These are phyloP conservation scores for Penicillium daleae DNA, from an alignment of 495 filamentous ascomycete species.

Conservation along the genomic window DNA sequence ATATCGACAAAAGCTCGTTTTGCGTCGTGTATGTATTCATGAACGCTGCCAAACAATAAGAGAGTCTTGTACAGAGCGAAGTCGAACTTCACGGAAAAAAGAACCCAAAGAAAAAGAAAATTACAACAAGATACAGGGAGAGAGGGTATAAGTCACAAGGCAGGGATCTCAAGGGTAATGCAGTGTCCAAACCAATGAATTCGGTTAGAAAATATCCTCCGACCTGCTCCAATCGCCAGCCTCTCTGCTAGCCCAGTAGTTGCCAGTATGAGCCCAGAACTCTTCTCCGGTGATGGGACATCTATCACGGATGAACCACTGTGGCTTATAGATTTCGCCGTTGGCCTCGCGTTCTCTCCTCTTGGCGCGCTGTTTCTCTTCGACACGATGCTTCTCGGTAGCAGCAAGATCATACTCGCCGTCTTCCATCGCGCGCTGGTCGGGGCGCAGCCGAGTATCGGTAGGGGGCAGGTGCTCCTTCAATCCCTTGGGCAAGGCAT, in stretches of 20 bases:
- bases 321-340: constrained; percentile 80
- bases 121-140: background rate
- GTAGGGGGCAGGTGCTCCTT: constrained; percentile 80
- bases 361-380: constrained; percentile 87
- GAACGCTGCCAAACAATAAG: constrained; percentile 9
- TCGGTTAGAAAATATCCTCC: constrained; percentile 64
- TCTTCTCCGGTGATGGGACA: constrained; percentile 84
- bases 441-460: constrained; percentile 85
- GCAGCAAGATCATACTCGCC: constrained; percentile 93
- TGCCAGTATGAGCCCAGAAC: constrained; percentile 84
- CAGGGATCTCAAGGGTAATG: background rate
- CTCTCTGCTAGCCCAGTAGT: constrained; percentile 76
- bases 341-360: constrained; percentile 70
- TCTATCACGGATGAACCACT: constrained; percentile 77
- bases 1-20: constrained; percentile 15
- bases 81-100: constrained; percentile 3
- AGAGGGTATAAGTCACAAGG: constrained; percentile 7
- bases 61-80: constrained; percentile 24
- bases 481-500: constrained; percentile 79
- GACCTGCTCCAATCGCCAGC: constrained; percentile 56
- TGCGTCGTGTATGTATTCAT: constrained; percentile 24
- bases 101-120: constrained; percentile 6
- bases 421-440: constrained; percentile 99
- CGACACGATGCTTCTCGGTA: constrained; percentile 89
- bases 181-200: background rate